These are phyloP conservation scores for Trichoderma oligosporum DNA, from an alignment of 2,329 filamentous ascomycete species.

Conservation along the genomic window DNA sequence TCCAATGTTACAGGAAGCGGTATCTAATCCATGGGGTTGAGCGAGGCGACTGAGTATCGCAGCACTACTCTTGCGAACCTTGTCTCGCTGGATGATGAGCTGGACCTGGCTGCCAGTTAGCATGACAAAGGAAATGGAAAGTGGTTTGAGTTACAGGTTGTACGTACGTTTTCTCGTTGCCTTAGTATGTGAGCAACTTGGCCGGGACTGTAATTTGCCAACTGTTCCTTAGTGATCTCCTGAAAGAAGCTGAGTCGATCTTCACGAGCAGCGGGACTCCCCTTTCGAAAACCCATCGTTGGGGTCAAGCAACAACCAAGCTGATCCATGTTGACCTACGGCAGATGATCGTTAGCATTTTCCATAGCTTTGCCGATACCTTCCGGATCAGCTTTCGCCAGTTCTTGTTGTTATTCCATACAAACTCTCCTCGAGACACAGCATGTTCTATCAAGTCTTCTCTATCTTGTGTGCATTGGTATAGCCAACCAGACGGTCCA, in stretches of 20 bases:
- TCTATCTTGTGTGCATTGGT: slow-evolving; percentile 65
- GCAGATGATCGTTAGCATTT: slow-evolving; percentile 15
- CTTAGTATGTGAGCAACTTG: slow-evolving; percentile 47
- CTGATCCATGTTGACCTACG: slow-evolving; percentile 34
- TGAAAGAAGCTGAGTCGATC: slow-evolving; percentile 44
- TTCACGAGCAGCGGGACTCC: slow-evolving; percentile 40
- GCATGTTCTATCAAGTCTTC: slow-evolving; percentile 39
- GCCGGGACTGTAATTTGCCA: slow-evolving; percentile 43
- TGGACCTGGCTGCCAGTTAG: slow-evolving; percentile 29
- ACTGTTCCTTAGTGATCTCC: slow-evolving; percentile 41
- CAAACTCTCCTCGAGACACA: slow-evolving; percentile 25
- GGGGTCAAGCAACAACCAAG: slow-evolving; percentile 34
- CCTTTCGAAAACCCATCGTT: slow-evolving; percentile 35
- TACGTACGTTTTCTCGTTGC: slow-evolving; percentile 48
- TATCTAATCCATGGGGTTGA: slow-evolving; percentile 22
- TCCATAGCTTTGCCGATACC: too few species aligned
- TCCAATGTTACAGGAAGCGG: slow-evolving; percentile 21
- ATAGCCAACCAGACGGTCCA: slow-evolving; percentile 67
- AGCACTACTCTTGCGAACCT: slow-evolving; percentile 25
- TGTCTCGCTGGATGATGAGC: slow-evolving; percentile 31
- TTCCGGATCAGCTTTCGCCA: not conserved
- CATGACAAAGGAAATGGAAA: not conserved
- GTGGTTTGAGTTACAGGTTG: slow-evolving; percentile 20
- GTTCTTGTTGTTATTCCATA: not conserved
- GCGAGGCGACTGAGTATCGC: slow-evolving; percentile 23